Evolutionary conservation across 371 early-diverging fungal species (phyloP).

Genomic region (Mortierella sp.): DNA sequence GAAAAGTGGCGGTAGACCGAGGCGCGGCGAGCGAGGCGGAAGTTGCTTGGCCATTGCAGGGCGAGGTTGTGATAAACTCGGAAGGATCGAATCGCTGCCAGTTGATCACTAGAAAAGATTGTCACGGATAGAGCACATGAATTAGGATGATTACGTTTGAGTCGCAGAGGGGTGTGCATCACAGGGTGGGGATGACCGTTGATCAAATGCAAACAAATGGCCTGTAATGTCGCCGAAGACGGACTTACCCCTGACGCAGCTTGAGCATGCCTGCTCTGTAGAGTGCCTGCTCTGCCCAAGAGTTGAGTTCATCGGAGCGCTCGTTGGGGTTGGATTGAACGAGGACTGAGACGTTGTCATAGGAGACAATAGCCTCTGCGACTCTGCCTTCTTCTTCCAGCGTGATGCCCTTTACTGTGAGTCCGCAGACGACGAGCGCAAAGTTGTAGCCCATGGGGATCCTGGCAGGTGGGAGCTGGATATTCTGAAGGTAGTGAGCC

Average conservation of each 20-base stretch:
- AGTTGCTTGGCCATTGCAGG: conserved; percentile 54
- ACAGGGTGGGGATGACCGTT: too few relatives aligned
- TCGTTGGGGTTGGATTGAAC: conserved; percentile 53
- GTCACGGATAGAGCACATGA: not conserved
- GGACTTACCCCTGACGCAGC: conserved; percentile 59
- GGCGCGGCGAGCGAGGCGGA: conserved; percentile 62
- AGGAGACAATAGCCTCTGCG: conserved; percentile 58
- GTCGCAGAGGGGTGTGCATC: too few relatives aligned
- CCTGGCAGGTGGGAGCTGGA: conserved; percentile 40
- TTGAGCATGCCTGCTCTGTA: conserved; percentile 71
- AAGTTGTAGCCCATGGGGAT: conserved; percentile 62
- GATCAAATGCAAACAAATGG: too few relatives aligned
- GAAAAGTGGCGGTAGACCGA: conserved; percentile 58
- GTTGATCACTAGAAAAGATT: conserved; percentile 32
- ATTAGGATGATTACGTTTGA: too few relatives aligned
- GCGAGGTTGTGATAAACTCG: conserved; percentile 65
- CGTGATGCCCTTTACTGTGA: conserved; percentile 66
- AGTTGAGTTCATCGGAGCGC: conserved; percentile 60
- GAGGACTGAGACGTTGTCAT: conserved; percentile 58
- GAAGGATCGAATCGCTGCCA: conserved; percentile 55
- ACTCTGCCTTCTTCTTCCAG: conserved; percentile 62
- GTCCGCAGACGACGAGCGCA: conserved; percentile 62
- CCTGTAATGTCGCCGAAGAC: too few relatives aligned
- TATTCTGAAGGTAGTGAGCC: conserved; percentile 44
- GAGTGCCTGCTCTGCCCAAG: conserved; percentile 78